A percentile compares a stretch with the other conserved stretches of the same genome.
Conservation (phyloP, 2,329 filamentous ascomycete genomes). For the Aureobasidium zeae region DNA sequence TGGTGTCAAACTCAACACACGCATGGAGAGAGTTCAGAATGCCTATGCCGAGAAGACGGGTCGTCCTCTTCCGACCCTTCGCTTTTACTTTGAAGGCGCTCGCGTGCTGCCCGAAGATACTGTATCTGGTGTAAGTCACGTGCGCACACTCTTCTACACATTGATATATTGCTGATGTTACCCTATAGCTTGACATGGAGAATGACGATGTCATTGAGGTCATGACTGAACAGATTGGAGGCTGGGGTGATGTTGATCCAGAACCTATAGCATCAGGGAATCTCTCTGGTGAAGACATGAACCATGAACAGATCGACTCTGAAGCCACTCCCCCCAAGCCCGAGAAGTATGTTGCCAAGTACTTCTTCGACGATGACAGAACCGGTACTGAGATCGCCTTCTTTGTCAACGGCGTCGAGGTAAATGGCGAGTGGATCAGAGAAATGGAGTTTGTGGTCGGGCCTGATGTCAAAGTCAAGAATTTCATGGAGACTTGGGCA, state of each 20-base stretch:
- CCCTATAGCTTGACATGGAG: constrained; percentile 3
- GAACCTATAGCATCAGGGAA: background rate
- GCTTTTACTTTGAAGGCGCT: constrained; percentile 5
- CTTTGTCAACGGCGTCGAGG: background rate
- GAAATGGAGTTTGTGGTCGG: background rate
- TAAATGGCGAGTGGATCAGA: background rate
- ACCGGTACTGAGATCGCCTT: background rate
- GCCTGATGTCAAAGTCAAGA: background rate
- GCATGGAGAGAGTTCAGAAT: constrained; percentile 7
- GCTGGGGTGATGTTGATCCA: background rate
- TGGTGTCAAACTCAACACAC: constrained; percentile 3
- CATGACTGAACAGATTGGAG: constrained; percentile 14
- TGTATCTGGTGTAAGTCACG: background rate
- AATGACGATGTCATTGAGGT: constrained; percentile 11
- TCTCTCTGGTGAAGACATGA: too few species aligned
- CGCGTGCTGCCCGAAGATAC: background rate
- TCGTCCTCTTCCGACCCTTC: background rate
- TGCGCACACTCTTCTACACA: background rate
- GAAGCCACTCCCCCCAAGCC: background rate
- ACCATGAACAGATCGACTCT: too few species aligned
- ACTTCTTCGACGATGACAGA: background rate
- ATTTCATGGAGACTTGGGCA: background rate
- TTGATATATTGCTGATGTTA: background rate
- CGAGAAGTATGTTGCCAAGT: background rate
- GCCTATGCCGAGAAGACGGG: constrained; percentile 4